These are phyloP conservation scores for Xenosphaeropsis pyriputrescens DNA, from an alignment of 2,329 filamentous ascomycete species.

Conservation along the genomic window DNA sequence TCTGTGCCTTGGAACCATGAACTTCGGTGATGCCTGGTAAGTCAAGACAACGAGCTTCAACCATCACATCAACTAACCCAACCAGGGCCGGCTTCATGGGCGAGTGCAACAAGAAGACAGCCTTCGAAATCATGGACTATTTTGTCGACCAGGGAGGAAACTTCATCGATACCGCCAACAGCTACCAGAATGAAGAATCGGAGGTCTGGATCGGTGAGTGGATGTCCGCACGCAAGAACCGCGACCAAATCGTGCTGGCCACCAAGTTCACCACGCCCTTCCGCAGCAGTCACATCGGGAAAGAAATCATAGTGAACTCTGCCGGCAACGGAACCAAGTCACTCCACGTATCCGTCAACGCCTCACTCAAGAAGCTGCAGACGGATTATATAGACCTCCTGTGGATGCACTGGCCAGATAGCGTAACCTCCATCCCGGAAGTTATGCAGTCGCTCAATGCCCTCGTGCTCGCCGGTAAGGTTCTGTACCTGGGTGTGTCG, in stretches of 20 bases:
- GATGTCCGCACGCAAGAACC: constrained; percentile 45
- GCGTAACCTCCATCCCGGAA: constrained; percentile 46
- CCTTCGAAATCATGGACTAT: constrained; percentile 39
- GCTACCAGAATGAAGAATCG: constrained; percentile 40
- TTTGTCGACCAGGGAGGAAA: constrained; percentile 43
- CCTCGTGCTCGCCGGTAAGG: constrained; percentile 44
- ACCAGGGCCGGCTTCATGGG: constrained; percentile 25
- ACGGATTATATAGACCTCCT: constrained; percentile 57
- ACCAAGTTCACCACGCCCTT: constrained; percentile 35
- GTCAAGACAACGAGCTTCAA: not conserved
- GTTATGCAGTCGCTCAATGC: constrained; percentile 54
- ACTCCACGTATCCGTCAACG: constrained; percentile 36
- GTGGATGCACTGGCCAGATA: constrained; percentile 56
- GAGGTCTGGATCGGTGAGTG: constrained; percentile 54
- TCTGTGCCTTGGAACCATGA: constrained; percentile 47
- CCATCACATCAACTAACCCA: constrained; percentile 1
- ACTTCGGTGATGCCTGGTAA: constrained; percentile 33
- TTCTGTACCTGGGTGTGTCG: constrained; percentile 52
- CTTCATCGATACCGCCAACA: constrained; percentile 49
- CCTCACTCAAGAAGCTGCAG: constrained; percentile 43
- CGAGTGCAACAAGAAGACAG: constrained; percentile 33
- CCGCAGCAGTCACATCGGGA: constrained; percentile 14
- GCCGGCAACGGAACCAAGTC: constrained; percentile 48
- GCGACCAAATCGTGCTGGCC: constrained; percentile 45
- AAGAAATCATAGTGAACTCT: constrained; percentile 27